Evolutionary conservation across 129 eudicot genomes (phyloP), one percentile per base, ranked within the genome.

Genomic region (Sambucus nigra): DNA sequence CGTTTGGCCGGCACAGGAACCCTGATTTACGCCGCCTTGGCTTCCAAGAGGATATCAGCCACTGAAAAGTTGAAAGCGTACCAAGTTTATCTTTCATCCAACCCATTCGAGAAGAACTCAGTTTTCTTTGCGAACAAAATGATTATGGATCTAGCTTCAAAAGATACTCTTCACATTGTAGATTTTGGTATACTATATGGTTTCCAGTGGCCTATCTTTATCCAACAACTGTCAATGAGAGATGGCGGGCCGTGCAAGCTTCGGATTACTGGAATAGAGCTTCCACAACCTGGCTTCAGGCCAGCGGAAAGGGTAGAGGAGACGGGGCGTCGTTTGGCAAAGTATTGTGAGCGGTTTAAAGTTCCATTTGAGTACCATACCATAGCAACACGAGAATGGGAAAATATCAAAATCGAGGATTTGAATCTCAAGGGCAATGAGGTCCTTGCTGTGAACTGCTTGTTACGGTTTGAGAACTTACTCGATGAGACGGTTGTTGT

Each of bases 141-240:
- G 56, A 78, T 86, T 44, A 25, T 44, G 27, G 48, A 57, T n/a
- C 50, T 53, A 12, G 51, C 86, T 25, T 53, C 51, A 24, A 52
- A 53, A 25, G 70, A 81, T 13, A 78, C 72, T 0, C 79, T 86
- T 32, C 95, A 86, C 61, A 57, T 86, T 24, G 49, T 85, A 8
- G 95, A 86, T 63, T 86, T 86, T 48, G 95, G 91, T 21, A 80
- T 86, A 13, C 65, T 24, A 17, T 81, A 86, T 28, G 91, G 95
- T 50, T 86, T 86, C 59, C 95, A 86, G 53, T 86, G 91, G 91
- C 91, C 91, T 8, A 60, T 78, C 8, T 71, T 86, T 27, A 81
- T 86, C 27, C 80, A 81, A 32, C 70, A 55, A 25, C 79, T 86
- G 28, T 57, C 79, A 10, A 24, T 49, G 8, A 55, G 71, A 69